phyloP scores from a whole-genome alignment of 495 filamentous ascomycete species.

The Talaromyces thailandensis region DNA sequence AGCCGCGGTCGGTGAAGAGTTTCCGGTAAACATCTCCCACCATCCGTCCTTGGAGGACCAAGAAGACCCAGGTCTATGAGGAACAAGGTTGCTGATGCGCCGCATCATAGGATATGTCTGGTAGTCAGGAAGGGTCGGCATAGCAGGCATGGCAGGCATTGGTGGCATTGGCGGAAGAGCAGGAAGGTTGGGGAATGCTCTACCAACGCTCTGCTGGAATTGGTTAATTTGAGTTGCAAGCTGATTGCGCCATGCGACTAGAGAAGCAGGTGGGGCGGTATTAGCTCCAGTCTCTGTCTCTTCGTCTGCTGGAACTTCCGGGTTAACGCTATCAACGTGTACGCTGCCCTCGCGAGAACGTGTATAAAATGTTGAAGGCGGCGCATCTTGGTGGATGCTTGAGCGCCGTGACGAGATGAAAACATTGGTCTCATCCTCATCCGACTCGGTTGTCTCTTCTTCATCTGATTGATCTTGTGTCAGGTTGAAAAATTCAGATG shows the following conservation, averaged over 20 bases:
- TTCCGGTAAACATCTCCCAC: constrained; percentile 57
- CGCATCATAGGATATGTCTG: constrained; percentile 65
- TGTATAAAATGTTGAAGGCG: constrained; percentile 13
- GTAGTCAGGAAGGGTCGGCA: constrained; percentile 51
- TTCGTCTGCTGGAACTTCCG: constrained; percentile 16
- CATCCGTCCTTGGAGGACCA: constrained; percentile 48
- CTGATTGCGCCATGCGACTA: constrained; percentile 68
- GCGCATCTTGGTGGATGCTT: constrained; percentile 32
- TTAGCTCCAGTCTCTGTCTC: constrained; percentile 21
- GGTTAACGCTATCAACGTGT: constrained; percentile 7
- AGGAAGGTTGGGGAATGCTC: constrained; percentile 59
- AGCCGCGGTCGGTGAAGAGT: constrained; percentile 24
- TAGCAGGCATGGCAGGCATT: constrained; percentile 36
- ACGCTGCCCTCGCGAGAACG: constrained; percentile 16
- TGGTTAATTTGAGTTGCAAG: constrained; percentile 71
- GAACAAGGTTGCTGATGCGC: constrained; percentile 65
- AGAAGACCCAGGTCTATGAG: constrained; percentile 40
- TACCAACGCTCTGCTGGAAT: constrained; percentile 61
- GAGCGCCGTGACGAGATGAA: constrained; percentile 38
- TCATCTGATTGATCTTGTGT: constrained; percentile 41
- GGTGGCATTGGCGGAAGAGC: constrained; percentile 46
- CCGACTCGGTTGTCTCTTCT: constrained; percentile 23
- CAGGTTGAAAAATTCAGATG: constrained; percentile 29
- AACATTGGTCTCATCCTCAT: constrained; percentile 24
- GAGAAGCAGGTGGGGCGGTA: constrained; percentile 50